Evolutionary conservation across 305 asterid genomes (phyloP).

Genomic region (Lippia alba): DNA sequence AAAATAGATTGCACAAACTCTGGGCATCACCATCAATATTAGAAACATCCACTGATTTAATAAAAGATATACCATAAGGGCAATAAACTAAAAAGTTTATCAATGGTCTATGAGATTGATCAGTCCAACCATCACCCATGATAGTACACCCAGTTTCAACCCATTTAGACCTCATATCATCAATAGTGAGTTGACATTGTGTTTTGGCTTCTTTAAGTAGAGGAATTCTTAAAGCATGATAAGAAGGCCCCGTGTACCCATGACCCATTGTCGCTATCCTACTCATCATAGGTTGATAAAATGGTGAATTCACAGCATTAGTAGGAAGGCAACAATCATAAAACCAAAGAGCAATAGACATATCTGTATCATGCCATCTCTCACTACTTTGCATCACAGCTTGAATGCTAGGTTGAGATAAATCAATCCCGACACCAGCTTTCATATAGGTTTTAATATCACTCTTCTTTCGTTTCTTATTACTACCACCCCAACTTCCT

Average conservation of each 20-base stretch:
- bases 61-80: not conserved
- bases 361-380: not conserved
- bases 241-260: not conserved
- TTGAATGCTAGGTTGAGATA: not conserved
- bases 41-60: not conserved
- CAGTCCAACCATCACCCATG: not conserved
- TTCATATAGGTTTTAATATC: not conserved
- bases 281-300: not conserved
- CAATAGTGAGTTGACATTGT: not conserved
- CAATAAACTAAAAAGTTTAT: not conserved
- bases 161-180: not conserved
- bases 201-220: not conserved
- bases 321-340: not conserved
- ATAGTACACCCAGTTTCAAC: not conserved
- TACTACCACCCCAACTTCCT: not conserved
- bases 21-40: not conserved
- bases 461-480: not conserved
- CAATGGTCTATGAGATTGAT: not conserved
- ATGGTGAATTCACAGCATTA: not conserved
- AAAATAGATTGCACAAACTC: not conserved
- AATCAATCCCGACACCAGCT: not conserved
- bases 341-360: not conserved
- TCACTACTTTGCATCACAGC: not conserved
- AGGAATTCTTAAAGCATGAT: not conserved
- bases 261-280: not conserved